Base-by-base conservation (phyloP, 179 eudicot species). In the Spinacia oleracea region DNA sequence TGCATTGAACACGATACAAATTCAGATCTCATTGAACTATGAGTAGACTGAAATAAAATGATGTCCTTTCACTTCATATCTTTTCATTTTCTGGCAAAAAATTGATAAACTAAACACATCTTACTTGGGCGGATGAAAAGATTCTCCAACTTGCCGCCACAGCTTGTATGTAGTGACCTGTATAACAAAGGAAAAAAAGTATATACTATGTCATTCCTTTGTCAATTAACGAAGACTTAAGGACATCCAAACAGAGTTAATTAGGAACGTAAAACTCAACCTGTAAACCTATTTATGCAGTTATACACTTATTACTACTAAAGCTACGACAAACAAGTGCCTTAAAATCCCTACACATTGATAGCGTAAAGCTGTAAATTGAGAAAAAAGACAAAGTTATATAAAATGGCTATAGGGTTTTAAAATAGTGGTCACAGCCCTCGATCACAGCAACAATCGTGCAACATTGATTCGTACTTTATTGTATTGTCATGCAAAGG, bases 121-220 rank as follows among this genome's bases (percentile, higher is more conserved):
- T 85, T 93, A 94, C 98, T 94, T 94, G 56, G 98, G 98, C 29
- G 98, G 98, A 78, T 91, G 90, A 77, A 96, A 96, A 46, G 99
- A 90, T 77, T 91, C 98, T 79, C 99, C 99, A 34, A 96, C 92
- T 89, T 93, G 97, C 84, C 99, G 92, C 99, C 99, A 96, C 77
- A 89, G 86, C 87, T 96, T 96, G 83, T 89, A 79, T 38, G 90
- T 89, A 65, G 98, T 96, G 42, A 96, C 98, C 99, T 96, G 86
- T 51, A 68, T 23, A 80, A 78, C 7, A 81, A 43, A 72, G 72
- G 38, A 38, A 81, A 53, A n/a, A 73, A 58, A 81, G 31, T 35
- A 69, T 43, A 67, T 27, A 50, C 43, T 14, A 71, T 21, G 27
- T 18, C 45, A 51, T 9, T 53, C 63, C 43, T 38, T 72, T 16